Conservation (phyloP, 441 rosid genomes). For the Cnidoscolus chayamansa region DNA sequence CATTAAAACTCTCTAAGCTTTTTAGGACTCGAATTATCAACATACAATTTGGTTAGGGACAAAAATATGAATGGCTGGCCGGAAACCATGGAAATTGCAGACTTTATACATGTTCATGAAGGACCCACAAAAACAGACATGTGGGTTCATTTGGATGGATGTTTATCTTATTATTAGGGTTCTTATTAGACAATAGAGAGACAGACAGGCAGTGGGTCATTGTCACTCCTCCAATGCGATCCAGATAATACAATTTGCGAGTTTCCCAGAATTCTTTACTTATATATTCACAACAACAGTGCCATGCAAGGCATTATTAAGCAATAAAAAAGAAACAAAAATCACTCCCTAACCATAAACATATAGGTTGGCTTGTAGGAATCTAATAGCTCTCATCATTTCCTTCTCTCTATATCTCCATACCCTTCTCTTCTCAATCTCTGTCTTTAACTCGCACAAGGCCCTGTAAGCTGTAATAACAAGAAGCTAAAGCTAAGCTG, state of each 20-base stretch:
- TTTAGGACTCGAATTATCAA: background rate
- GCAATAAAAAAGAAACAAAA: too few species aligned
- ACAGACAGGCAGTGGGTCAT: slow-evolving; percentile 1
- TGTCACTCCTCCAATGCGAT: slow-evolving; percentile 7
- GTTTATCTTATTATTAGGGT: background rate
- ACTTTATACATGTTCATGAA: slow-evolving; percentile 4
- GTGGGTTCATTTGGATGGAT: slow-evolving; percentile 6
- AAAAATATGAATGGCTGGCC: slow-evolving; percentile 16
- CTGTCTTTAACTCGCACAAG: slow-evolving; percentile 5
- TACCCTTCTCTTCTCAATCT: background rate
- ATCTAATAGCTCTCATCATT: slow-evolving; percentile 16
- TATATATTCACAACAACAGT: background rate
- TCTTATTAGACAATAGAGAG: background rate
- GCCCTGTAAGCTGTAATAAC: too few species aligned
- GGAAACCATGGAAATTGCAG: slow-evolving; percentile 15
- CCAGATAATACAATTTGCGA: slow-evolving; percentile 11
- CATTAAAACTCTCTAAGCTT: background rate
- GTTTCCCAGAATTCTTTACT: background rate
- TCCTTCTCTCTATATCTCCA: slow-evolving; percentile 8
- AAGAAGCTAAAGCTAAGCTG: background rate
- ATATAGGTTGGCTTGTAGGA: slow-evolving; percentile 25
- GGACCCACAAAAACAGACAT: slow-evolving; percentile 10
- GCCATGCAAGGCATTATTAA: slow-evolving; percentile 10
- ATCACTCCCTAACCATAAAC: too few species aligned
- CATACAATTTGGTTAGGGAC: background rate